A percentile compares a stretch with the other conserved stretches of the same genome.
Conservation (phyloP, 2,329 filamentous ascomycete species). For the Penicillium sp. region DNA sequence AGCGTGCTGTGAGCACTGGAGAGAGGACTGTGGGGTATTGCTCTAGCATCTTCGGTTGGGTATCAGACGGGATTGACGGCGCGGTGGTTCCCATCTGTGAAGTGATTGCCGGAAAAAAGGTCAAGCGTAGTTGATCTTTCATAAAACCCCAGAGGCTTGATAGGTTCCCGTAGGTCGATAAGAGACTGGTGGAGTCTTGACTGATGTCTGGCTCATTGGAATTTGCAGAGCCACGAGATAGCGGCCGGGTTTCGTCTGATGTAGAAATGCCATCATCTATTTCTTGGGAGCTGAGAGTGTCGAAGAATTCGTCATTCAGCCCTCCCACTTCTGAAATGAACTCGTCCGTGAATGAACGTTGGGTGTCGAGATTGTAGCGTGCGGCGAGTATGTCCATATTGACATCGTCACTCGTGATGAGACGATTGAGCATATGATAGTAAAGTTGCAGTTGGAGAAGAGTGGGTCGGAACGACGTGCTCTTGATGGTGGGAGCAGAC, state of each 20-base stretch:
- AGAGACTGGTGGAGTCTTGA: slow-evolving; percentile 47
- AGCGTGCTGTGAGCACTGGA: slow-evolving; percentile 42
- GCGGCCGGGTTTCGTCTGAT: slow-evolving; percentile 20
- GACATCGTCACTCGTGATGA: slow-evolving; percentile 61
- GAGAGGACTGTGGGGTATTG: slow-evolving; percentile 39
- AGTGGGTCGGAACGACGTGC: slow-evolving; percentile 64
- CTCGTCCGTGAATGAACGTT: slow-evolving; percentile 65
- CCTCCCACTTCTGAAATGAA: slow-evolving; percentile 71
- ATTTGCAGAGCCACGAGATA: slow-evolving; percentile 1
- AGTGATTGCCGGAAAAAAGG: slow-evolving; percentile 37
- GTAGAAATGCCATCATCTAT: slow-evolving; percentile 25
- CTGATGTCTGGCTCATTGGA: slow-evolving; percentile 25
- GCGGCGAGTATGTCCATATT: slow-evolving; percentile 63
- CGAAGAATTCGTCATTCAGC: slow-evolving; percentile 62
- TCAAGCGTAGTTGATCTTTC: slow-evolving; percentile 53
- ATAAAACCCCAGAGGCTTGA: slow-evolving; percentile 57
- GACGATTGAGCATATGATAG: slow-evolving; percentile 70
- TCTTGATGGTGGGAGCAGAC: slow-evolving; percentile 55
- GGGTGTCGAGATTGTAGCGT: slow-evolving; percentile 63
- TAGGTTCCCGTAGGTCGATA: slow-evolving; percentile 56
- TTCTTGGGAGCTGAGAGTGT: slow-evolving; percentile 36
- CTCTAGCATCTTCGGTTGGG: slow-evolving; percentile 32
- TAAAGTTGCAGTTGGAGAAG: slow-evolving; percentile 87
- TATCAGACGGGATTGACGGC: slow-evolving; percentile 29
- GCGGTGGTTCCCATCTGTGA: slow-evolving; percentile 17